Conservation (phyloP, 2,329 filamentous ascomycete genomes). For the Herpotrichia juniperi region DNA sequence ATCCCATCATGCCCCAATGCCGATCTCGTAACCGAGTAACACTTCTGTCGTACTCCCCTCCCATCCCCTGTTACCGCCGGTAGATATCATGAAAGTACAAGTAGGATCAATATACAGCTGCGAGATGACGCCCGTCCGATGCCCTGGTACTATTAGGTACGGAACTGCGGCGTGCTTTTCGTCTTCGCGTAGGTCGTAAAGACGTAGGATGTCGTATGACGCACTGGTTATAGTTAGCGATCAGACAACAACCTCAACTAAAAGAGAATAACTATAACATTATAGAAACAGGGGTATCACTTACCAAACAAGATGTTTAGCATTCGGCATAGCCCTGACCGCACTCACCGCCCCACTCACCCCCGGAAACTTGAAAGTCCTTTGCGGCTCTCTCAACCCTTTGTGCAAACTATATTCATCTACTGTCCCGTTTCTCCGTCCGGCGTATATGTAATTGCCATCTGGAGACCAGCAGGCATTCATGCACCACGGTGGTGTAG, state of each 20-base stretch:
- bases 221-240: slow-evolving; percentile 62
- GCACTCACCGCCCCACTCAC: slow-evolving; percentile 91
- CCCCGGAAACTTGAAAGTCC: slow-evolving; percentile 84
- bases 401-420: slow-evolving; percentile 93
- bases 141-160: slow-evolving; percentile 95
- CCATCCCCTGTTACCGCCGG: slow-evolving; percentile 92
- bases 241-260: too few species aligned
- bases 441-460: slow-evolving; percentile 93
- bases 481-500: slow-evolving; percentile 95
- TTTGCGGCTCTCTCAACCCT: slow-evolving; percentile 73
- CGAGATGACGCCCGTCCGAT: slow-evolving; percentile 84
- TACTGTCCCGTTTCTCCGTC: slow-evolving; percentile 87
- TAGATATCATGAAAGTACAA: slow-evolving; percentile 88
- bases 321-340: slow-evolving; percentile 89
- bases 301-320: slow-evolving; percentile 85
- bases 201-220: slow-evolving; percentile 87
- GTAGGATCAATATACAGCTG: slow-evolving; percentile 86
- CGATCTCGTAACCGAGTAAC: slow-evolving; percentile 91
- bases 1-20: slow-evolving; percentile 46
- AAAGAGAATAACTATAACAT: too few species aligned
- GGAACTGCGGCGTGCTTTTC: slow-evolving; percentile 79
- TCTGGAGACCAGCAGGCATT: slow-evolving; percentile 95
- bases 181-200: slow-evolving; percentile 83
- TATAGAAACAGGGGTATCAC: slow-evolving; percentile 22
- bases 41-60: slow-evolving; percentile 90